Evolutionary conservation across 1,284 basidiomycete species (phyloP), one percentile per base, ranked within the genome.

Genomic region (Takashimella koratensis): DNA sequence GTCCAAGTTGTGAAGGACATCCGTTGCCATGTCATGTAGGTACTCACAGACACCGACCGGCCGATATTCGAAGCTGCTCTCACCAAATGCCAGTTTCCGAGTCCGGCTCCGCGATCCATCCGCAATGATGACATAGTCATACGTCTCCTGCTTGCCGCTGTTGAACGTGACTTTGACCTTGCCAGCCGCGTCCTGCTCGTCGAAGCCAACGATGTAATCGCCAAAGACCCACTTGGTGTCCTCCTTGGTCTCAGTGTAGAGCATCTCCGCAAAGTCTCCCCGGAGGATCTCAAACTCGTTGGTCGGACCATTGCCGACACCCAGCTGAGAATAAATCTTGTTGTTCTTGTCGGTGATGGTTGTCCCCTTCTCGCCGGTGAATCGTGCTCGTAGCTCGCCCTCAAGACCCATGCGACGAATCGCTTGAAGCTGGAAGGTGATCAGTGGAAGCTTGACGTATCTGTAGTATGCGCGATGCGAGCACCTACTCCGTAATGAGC

Each of bases 221-320:
- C 72, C 66, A 44, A 70, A 70, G 43, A 71, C 62, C 57, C 67
- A 51, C 43, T 65, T 58, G 39, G 73, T 70, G 8, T 57, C 43
- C 27, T 74, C 66, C 13, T 69, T 70, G n/a, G 26, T 47, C 64
- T 63, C 24, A 58, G 56, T n/a, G 63, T 62, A 19, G 66, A 67
- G 2, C 75, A 51, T 76, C 53, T 79, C 76, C 50, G 78, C 77
- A 27, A 79, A 72, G 53, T 79, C 65, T 57, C 77, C 75, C 30
- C 76, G 68, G 43, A 74, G 61, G 49, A 77, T 61, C 30, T 51
- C 49, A 13, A 51, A 26, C 16, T 51, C 13, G 42, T 63, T 69
- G 24, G 36, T 61, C 43, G 71, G 67, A 63, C 77, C 70, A 40
- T 74, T 60, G 53, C 78, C 77, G 39, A 72, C 70, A 45, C 77